These are phyloP conservation scores for Cucumis melo DNA, from an alignment of 306 rosid species.

Conservation along the genomic window DNA sequence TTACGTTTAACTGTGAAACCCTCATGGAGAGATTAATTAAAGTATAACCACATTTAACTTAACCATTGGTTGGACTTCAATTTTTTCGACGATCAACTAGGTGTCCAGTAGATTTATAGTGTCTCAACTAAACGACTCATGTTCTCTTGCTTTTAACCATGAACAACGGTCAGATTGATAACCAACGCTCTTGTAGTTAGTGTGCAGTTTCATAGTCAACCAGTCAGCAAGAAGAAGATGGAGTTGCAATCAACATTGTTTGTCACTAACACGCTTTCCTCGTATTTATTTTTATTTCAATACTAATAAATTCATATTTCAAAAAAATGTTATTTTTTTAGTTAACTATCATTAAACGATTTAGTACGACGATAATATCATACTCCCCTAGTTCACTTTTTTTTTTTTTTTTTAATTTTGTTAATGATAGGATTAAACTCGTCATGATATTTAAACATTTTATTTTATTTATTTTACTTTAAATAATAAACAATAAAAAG, in stretches of 20 bases:
- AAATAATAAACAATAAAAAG: background rate
- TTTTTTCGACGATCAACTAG: background rate
- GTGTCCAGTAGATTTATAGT: constrained; percentile 18
- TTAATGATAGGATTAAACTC: too few species aligned
- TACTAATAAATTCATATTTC: background rate
- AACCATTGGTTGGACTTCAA: background rate
- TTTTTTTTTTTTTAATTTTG: too few species aligned
- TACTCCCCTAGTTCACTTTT: too few species aligned
- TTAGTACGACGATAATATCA: too few species aligned
- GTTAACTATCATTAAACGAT: too few species aligned
- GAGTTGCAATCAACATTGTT: constrained; percentile 16
- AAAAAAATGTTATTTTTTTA: too few species aligned
- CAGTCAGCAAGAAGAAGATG: constrained; percentile 22
- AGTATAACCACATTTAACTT: background rate
- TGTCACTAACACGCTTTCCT: background rate
- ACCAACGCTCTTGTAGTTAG: constrained; percentile 17
- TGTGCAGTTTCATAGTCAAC: constrained; percentile 30
- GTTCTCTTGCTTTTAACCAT: constrained; percentile 19
- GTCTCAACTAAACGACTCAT: constrained; percentile 15
- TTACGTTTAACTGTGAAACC: background rate
- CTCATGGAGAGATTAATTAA: background rate
- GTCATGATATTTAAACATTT: too few species aligned
- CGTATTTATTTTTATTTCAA: background rate
- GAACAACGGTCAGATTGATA: constrained; percentile 39
- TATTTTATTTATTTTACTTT: too few species aligned